Evolutionary conservation across 345 rosid species (phyloP), one percentile per base, ranked within the genome.

Genomic region (Arabis hirsuta): DNA sequence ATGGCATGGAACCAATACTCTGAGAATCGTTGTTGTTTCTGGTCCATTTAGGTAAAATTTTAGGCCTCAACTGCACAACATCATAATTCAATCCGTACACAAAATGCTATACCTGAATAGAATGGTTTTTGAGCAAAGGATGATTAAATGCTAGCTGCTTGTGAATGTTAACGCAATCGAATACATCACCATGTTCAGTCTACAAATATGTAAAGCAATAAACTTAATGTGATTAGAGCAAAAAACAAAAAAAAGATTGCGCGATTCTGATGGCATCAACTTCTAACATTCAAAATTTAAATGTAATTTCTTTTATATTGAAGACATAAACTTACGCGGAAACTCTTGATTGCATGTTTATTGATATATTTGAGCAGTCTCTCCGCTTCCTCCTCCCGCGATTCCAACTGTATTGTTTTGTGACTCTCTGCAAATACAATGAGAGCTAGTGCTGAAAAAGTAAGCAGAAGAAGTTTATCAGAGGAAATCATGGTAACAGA

Each of bases 131-230:
- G 38, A 52, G 34, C 9, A 63, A 31, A 32, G 65, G 77, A 72
- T 67, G 68, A 68, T 78, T 72, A 63, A 78, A 55, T 14, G 81
- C 51, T 61, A 67, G 72, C 60, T 73, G 81, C 62, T 68, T 68
- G 24, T 62, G 48, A 13, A 78, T 62, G 12, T 75, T 73, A n/a
- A 81, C 46, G 22, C 80, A 78, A 39, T 78, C 71, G 1, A 71
- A 76, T 74, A 69, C 39, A 7, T 81, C 74, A 14, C 76, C 79
- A 41, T 71, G 50, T 24, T 78, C 69, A 36, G 71, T 78, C 75
- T 69, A 19, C 14, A 36, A 9, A 41, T 50, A 45, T 12, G 11
- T 3, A 42, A 62, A 45, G 31, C 34, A 20, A n/a, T n/a, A 45
- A n/a, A 45, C 3, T 0, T 45, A 8, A 32, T 5, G 48, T 13